phyloP scores from a whole-genome alignment of 164 flowering plant species.

The Chloranthus sessilifolius region DNA sequence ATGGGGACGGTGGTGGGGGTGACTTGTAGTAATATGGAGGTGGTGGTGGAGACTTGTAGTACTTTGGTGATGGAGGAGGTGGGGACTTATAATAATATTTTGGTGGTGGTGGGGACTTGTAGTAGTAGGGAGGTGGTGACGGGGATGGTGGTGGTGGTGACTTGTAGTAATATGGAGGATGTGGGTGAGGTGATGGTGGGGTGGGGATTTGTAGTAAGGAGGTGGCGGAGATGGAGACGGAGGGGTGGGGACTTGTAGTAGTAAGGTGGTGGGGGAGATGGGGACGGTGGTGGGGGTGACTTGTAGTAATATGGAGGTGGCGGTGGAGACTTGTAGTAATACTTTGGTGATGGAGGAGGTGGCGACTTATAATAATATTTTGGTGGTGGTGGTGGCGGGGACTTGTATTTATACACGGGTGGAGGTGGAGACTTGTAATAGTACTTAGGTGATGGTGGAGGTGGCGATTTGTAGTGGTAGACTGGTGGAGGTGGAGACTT shows the following conservation, averaged over 20 bases:
- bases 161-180: conserved; percentile 23
- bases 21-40: conserved; percentile 27
- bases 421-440: conserved; percentile 21
- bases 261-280: conserved; percentile 13
- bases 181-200: conserved; percentile 3
- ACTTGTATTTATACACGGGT: too few species aligned
- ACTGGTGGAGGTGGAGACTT: conserved; percentile 35
- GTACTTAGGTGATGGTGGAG: conserved; percentile 20
- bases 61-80: conserved; percentile 20
- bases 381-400: conserved; percentile 22
- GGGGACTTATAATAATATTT: conserved; percentile 22
- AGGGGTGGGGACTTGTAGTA: conserved; percentile 30
- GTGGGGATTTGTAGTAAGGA: conserved; percentile 25
- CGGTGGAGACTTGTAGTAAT: conserved; percentile 13
- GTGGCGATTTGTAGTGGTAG: conserved; percentile 25
- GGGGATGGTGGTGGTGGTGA: conserved; percentile 30
- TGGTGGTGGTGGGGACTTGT: conserved; percentile 32
- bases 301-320: conserved; percentile 29
- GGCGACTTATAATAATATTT: conserved; percentile 27
- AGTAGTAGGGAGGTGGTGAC: conserved; percentile 16
- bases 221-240: conserved; percentile 29
- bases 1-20: conserved; percentile 44
- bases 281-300: conserved; percentile 36
- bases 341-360: conserved; percentile 21
- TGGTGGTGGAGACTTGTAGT: conserved; percentile 15